These are phyloP conservation scores for Heritiera littoralis DNA, from an alignment of 345 rosid species.

Conservation along the genomic window DNA sequence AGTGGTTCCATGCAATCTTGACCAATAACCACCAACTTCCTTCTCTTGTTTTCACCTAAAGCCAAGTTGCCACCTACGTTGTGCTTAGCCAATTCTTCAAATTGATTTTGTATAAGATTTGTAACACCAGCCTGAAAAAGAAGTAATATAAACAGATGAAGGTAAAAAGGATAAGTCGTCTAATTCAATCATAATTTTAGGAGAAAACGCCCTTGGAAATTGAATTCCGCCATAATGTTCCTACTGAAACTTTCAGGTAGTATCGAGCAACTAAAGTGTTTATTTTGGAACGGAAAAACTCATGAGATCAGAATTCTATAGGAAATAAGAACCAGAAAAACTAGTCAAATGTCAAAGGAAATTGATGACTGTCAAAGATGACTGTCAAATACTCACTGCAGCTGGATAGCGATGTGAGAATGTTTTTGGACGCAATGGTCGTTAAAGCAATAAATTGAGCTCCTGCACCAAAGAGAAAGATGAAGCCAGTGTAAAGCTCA, in stretches of 20 bases:
- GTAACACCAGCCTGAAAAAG: conserved; percentile 72
- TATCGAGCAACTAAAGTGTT: neutral
- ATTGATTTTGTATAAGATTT: conserved; percentile 64
- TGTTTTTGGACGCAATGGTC: conserved; percentile 76
- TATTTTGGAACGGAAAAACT: neutral
- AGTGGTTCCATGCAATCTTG: conserved; percentile 94
- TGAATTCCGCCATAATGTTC: neutral
- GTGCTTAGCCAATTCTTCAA: conserved; percentile 63
- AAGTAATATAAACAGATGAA: neutral
- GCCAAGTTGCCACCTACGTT: conserved; percentile 31
- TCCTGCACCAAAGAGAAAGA: conserved; percentile 47
- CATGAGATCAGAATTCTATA: neutral
- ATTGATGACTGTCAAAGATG: neutral
- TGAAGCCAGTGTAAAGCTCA: neutral
- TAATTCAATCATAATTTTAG: neutral
- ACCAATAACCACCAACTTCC: conserved; percentile 74
- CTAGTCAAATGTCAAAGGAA: neutral
- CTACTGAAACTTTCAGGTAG: neutral
- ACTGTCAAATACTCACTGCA: conserved; percentile 52
- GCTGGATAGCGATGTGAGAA: conserved; percentile 88
- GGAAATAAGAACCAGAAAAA: conserved; percentile 3
- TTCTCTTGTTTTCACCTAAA: conserved; percentile 46
- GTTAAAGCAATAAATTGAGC: conserved; percentile 61
- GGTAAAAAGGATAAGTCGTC: neutral
- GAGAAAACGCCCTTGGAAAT: neutral